Base-by-base conservation (phyloP, 805 yeast genomes). In the Pichia nanzhaoensis region DNA sequence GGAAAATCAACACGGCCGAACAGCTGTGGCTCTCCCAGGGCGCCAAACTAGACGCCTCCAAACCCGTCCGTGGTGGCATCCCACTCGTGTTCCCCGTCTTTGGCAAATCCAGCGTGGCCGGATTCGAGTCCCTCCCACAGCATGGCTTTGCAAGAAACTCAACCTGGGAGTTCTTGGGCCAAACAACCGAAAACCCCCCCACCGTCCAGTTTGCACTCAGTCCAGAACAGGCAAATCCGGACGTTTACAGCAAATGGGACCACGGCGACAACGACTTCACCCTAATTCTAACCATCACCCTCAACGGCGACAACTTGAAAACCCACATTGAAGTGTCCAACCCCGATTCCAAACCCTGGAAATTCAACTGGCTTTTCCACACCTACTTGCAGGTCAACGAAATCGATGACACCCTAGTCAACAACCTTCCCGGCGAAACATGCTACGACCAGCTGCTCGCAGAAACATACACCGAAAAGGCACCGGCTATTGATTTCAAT, bases 1-100 rank as follows among this genome's bases (percentile, higher is more conserved):
- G 98, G 98, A 73, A 68, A 41, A 60, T 82, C 30, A 67, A 74
- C 19, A 86, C 84, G 28, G 63, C 69, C 42, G 97, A 93, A 63
- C 90, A 86, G 66, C 71, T 93, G 46, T 93, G 96, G 95, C 68
- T 83, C 27, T 76, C 83, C 7, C 62, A 69, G 10, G 91, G 77
- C 33, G 95, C 98, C 39, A 79, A 80, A 56, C 67, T 91, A 49
- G 98, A 93, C 59, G 98, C 98, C 10, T 68, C 91, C 37, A 85
- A 84, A 59, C 95, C 99, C 1, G 97, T 93, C 17, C 78, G 99
- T 63, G 99, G 99, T 52, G 99, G 99, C 42, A 86, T 93, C 43
- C 99, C 99, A 12, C 69, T 93, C 20, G 98, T 91, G 8, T 93
- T 93, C 74, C 99, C 99, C 2, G 86, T 83, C 1, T 85, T 85